Base-by-base conservation (phyloP, 176 grass and related monocot species). In the Aegilops speltoides region DNA sequence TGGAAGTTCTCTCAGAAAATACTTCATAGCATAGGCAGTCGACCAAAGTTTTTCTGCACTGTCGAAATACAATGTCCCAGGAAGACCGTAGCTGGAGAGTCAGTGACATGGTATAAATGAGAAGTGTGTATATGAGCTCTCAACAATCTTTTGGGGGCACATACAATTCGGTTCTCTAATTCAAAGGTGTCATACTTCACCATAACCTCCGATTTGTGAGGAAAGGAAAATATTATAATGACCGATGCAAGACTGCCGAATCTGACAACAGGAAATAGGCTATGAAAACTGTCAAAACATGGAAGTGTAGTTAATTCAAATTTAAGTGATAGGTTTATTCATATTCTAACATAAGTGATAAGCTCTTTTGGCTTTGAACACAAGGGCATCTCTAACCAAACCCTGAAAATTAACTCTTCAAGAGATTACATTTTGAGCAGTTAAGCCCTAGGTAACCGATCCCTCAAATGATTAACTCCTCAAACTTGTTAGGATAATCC, bases 81-180 rank as follows among this genome's bases (percentile, higher is more conserved):
- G 85, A 94, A 91, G 93, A 93, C 88, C 93, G 89, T 89, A 91
- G 93, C 93, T 95, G 93, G 91, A 97, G 89, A 89, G 92, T 93
- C 79, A 95, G 43, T 46, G 43, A 46, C 43, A 13, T 81, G 76
- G 77, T 91, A 94, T 97, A 93, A 89, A 97, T 97, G 95, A 95
- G 95, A 92, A 89, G 57, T 87, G 85, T 88, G 85, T 45, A 34
- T 28, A 60, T 78, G 64, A 65, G 85, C 87, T 81, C 64, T 85
- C 50, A 65, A 28, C 63, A 88, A 23, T 60, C 82, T 87, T 80
- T 78, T 88, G 76, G 73, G 68, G 87, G 71, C 43, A 57, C 45
- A 64, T 79, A 64, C 52, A 76, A 76, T 81, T 43, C 25, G 61
- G 28, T 62, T 76, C 19, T 82, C 28, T 46, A 86, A 26, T 36